Conservation (phyloP, 2,329 filamentous ascomycete genomes). For the Pseudovirgaria hyperparasitica region DNA sequence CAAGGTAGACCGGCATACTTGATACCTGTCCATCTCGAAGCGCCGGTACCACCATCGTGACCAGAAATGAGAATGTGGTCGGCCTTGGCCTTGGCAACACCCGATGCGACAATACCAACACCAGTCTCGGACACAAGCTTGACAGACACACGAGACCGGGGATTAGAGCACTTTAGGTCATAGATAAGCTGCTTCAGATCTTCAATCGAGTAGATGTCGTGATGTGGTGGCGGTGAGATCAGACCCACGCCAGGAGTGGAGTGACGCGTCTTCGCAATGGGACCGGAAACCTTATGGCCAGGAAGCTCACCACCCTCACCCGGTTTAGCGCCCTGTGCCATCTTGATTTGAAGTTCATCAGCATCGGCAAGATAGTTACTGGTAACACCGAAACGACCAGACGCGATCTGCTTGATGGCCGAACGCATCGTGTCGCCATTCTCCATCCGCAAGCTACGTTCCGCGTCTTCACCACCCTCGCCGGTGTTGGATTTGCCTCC, state of each 20-base stretch:
- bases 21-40: conserved; percentile 95
- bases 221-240: conserved; percentile 89
- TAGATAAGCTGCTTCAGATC: conserved; percentile 97
- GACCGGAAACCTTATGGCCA: conserved; percentile 89
- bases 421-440: conserved; percentile 96
- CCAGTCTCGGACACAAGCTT: conserved; percentile 97
- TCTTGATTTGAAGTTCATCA: conserved; percentile 97
- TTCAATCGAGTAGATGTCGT: conserved; percentile 98
- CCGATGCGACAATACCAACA: conserved; percentile 93
- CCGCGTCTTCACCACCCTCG: conserved; percentile 90
- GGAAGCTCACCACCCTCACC: conserved; percentile 95
- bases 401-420: conserved; percentile 94
- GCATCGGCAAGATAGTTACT: conserved; percentile 90
- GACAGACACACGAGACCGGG: conserved; percentile 81
- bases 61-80: conserved; percentile 95
- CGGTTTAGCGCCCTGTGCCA: conserved; percentile 96
- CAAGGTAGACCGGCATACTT: conserved; percentile 95
- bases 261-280: conserved; percentile 87
- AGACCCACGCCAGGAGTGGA: conserved; percentile 93
- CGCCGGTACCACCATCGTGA: conserved; percentile 93
- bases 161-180: conserved; percentile 92
- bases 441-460: conserved; percentile 72
- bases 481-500: conserved; percentile 97
- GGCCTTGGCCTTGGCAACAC: conserved; percentile 94
- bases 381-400: conserved; percentile 90